Evolutionary conservation across 176 grass and related monocot genomes (phyloP).

Genomic region (Triticum timopheevii): DNA sequence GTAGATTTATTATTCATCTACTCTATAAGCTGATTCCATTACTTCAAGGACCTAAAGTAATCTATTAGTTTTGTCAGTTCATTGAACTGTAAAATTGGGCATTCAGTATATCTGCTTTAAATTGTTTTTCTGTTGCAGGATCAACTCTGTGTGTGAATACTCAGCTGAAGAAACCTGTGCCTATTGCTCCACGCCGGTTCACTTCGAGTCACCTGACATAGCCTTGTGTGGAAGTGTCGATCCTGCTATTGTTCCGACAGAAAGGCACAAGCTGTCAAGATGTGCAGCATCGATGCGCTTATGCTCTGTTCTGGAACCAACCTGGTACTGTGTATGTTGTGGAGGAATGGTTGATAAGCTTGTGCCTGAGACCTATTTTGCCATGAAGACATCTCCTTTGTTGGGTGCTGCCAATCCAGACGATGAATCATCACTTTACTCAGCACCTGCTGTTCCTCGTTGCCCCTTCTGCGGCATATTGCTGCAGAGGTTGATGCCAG

Average conservation of each 20-base stretch:
- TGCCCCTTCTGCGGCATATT: constrained; percentile 67
- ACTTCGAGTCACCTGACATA: constrained; percentile 52
- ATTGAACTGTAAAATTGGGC: not conserved
- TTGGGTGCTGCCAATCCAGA: not conserved
- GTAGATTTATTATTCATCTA: not conserved
- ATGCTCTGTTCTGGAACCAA: constrained; percentile 43
- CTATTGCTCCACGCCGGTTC: constrained; percentile 59
- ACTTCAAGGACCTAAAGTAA: not conserved
- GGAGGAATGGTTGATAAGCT: constrained; percentile 43
- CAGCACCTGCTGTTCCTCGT: constrained; percentile 5
- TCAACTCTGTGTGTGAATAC: constrained; percentile 44
- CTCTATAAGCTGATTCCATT: not conserved
- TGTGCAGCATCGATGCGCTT: constrained; percentile 55
- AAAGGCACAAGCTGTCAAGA: constrained; percentile 56
- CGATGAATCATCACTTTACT: not conserved
- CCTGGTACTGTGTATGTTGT: constrained; percentile 66
- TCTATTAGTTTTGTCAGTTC: not conserved
- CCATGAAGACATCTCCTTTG: constrained; percentile 31
- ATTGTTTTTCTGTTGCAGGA: constrained; percentile 33
- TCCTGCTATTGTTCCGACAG: not conserved
- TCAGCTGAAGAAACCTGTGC: constrained; percentile 46
- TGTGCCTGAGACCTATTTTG: constrained; percentile 40
- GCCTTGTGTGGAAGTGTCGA: constrained; percentile 45
- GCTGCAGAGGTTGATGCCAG: constrained; percentile 58
- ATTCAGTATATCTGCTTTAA: not conserved